Conservation (phyloP, 2,329 filamentous ascomycete species). For the Fusarium camptoceras region DNA sequence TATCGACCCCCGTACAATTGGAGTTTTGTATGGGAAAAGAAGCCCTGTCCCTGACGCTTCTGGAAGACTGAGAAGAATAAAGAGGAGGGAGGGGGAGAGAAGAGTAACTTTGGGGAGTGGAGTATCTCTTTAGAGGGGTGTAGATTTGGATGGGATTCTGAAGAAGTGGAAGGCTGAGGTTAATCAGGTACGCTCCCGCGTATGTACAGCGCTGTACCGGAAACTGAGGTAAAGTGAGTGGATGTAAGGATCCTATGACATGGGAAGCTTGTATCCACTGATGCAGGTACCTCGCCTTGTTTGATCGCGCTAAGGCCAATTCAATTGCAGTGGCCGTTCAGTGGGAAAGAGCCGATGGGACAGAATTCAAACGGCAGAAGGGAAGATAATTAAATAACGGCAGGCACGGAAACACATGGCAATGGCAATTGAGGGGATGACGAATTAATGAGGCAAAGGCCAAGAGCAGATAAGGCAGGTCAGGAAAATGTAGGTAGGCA, state of each 20-base stretch:
- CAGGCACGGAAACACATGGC: neutral
- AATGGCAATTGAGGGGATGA: conserved; percentile 24
- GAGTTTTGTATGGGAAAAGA: conserved; percentile 26
- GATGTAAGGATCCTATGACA: conserved; percentile 17
- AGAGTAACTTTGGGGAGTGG: conserved; percentile 17
- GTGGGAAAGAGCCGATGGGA: conserved; percentile 25
- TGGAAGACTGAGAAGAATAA: conserved; percentile 42
- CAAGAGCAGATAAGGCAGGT: conserved; percentile 27
- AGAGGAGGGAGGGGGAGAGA: conserved; percentile 25
- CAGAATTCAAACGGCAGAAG: conserved; percentile 32
- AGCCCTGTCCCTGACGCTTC: conserved; percentile 41
- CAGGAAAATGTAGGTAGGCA: conserved; percentile 4
- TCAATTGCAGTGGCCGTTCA: conserved; percentile 1
- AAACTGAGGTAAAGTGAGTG: conserved; percentile 11
- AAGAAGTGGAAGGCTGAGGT: conserved; percentile 3
- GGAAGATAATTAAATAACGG: conserved; percentile 1
- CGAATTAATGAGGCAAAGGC: conserved; percentile 36
- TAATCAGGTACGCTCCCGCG: conserved; percentile 10
- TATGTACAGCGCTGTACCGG: neutral
- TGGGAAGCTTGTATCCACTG: conserved; percentile 39
- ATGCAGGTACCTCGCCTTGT: conserved; percentile 44
- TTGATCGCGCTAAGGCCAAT: conserved; percentile 44
- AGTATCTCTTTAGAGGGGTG: conserved; percentile 16
- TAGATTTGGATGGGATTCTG: conserved; percentile 22
- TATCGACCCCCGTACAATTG: conserved; percentile 29